Evolutionary conservation across 441 rosid genomes (phyloP).

Genomic region (Francoa sonchifolia): DNA sequence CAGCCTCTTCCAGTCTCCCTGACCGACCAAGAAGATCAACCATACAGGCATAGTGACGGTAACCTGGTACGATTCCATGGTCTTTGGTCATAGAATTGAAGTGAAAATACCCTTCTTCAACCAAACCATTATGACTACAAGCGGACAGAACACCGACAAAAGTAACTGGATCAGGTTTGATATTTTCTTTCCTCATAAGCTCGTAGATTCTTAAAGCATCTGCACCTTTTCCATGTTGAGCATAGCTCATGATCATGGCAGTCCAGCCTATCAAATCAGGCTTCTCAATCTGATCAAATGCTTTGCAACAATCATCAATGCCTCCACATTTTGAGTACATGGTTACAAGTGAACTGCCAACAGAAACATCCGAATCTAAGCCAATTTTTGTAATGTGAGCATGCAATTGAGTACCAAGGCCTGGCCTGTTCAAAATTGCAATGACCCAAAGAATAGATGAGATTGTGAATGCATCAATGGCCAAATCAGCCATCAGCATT

Average conservation of each 20-base stretch:
- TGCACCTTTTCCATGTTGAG: conserved; percentile 57
- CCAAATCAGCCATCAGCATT: conserved; percentile 28
- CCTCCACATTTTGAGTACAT: conserved; percentile 70
- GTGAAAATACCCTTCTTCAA: conserved; percentile 50
- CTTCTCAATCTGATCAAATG: conserved; percentile 38
- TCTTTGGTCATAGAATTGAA: conserved; percentile 53
- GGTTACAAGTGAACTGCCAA: conserved; percentile 60
- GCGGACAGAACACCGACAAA: conserved; percentile 62
- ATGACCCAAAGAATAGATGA: conserved; percentile 48
- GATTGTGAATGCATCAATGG: conserved; percentile 38
- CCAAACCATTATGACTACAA: conserved; percentile 62
- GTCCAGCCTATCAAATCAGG: conserved; percentile 74
- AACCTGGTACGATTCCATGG: conserved; percentile 43
- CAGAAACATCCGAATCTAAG: conserved; percentile 38
- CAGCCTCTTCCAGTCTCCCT: conserved; percentile 63
- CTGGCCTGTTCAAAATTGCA: conserved; percentile 26
- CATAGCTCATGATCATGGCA: conserved; percentile 56
- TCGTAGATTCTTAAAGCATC: conserved; percentile 48
- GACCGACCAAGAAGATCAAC: no score
- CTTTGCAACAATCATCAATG: conserved; percentile 44
- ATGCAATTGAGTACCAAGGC: conserved; percentile 55
- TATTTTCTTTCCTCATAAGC: conserved; percentile 36
- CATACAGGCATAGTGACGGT: conserved; percentile 65
- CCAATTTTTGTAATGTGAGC: conserved; percentile 40
- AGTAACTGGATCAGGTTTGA: conserved; percentile 57